Evolutionary conservation across 345 rosid species (phyloP).

Genomic region (Balakata baccata): DNA sequence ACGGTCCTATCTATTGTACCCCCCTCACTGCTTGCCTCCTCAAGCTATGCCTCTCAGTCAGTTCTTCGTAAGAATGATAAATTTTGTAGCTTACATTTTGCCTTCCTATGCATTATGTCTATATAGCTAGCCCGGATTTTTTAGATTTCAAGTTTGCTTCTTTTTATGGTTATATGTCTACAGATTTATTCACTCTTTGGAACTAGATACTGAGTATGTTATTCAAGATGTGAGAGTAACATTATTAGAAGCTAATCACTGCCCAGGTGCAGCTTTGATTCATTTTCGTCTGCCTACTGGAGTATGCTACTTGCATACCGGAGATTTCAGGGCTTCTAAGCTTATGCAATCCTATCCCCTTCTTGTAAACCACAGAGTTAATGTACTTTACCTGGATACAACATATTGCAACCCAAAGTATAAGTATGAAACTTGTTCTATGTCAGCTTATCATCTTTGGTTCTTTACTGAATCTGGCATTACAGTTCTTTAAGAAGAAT

Average conservation of each 20-base stretch:
- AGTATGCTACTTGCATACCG: constrained; percentile 64
- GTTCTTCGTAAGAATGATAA: constrained; percentile 43
- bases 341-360: constrained; percentile 57
- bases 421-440: constrained; percentile 39
- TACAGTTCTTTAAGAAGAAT: background rate
- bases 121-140: too few species aligned
- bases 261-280: constrained; percentile 76
- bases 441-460: background rate
- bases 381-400: constrained; percentile 69
- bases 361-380: constrained; percentile 47
- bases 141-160: background rate
- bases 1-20: constrained; percentile 66
- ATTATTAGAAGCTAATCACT: constrained; percentile 72
- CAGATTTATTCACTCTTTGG: constrained; percentile 58
- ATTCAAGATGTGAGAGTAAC: constrained; percentile 58
- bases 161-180: background rate
- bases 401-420: constrained; percentile 79
- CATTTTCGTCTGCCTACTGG: constrained; percentile 56
- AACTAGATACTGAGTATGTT: constrained; percentile 44
- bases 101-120: background rate
- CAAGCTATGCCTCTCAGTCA: constrained; percentile 48
- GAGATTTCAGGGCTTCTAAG: constrained; percentile 80
- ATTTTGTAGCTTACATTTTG: background rate
- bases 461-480: background rate
- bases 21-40: constrained; percentile 68